A percentile compares a stretch with the other conserved stretches of the same genome.
Conservation (phyloP, 306 rosid genomes). For the Vigna nakashimae region DNA sequence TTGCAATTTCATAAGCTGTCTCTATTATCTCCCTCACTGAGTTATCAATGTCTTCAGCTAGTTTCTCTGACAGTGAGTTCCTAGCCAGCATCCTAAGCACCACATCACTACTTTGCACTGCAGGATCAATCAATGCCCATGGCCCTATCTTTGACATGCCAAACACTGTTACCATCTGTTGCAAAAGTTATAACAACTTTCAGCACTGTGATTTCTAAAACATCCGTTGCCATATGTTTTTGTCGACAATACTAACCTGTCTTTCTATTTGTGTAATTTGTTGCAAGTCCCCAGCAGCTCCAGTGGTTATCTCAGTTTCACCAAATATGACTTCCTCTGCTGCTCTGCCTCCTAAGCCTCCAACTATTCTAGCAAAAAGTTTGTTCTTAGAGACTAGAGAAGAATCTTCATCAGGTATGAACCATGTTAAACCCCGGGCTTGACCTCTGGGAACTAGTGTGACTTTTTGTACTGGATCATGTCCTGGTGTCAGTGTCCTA, state of each 20-base stretch:
- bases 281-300: conserved; percentile 84
- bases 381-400: conserved; percentile 69
- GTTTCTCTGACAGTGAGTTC: conserved; percentile 76
- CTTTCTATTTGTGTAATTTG: conserved; percentile 71
- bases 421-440: conserved; percentile 80
- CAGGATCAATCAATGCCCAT: conserved; percentile 68
- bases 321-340: conserved; percentile 83
- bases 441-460: conserved; percentile 77
- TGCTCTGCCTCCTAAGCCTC: conserved; percentile 81
- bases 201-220: not conserved
- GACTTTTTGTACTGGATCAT: conserved; percentile 82
- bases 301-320: conserved; percentile 77
- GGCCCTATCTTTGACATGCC: conserved; percentile 94
- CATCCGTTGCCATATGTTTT: not conserved
- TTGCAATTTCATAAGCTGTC: conserved; percentile 68
- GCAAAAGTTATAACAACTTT: not conserved
- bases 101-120: conserved; percentile 63
- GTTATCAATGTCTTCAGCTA: conserved; percentile 71
- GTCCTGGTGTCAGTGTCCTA: conserved; percentile 74
- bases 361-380: conserved; percentile 77
- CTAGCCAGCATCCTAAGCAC: conserved; percentile 80
- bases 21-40: conserved; percentile 55
- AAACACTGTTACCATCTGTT: conserved; percentile 77
- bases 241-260: conserved; percentile 51
- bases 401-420: conserved; percentile 74